These are phyloP conservation scores for Penicillium paxilli DNA, from an alignment of 495 filamentous ascomycete species.

Conservation along the genomic window DNA sequence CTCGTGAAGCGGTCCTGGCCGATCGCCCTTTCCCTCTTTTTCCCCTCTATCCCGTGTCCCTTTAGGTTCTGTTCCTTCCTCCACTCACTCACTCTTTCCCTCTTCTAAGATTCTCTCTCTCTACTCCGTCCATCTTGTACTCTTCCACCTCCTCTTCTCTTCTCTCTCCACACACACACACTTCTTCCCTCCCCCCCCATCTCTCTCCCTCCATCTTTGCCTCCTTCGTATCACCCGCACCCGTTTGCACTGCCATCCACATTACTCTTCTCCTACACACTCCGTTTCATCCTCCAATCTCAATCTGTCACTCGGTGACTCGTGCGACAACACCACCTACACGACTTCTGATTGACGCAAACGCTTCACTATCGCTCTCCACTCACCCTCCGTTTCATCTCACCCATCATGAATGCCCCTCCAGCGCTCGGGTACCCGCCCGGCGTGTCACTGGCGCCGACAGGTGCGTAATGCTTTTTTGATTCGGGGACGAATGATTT, in stretches of 20 bases:
- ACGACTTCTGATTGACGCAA: constrained; percentile 10
- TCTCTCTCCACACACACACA: too few relatives aligned
- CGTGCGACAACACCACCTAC: constrained; percentile 19
- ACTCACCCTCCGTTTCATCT: constrained; percentile 25
- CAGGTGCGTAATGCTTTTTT: constrained; percentile 37
- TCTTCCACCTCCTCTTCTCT: constrained; percentile 4
- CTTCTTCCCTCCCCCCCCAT: too few relatives aligned
- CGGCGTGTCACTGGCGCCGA: constrained; percentile 37
- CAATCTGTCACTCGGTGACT: constrained; percentile 9
- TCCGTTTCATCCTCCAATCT: background rate
- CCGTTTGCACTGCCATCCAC: background rate
- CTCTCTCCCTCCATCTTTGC: too few relatives aligned
- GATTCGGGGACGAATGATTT: background rate
- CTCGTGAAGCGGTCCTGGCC: background rate
- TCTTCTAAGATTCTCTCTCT: background rate
- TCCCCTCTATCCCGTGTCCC: constrained; percentile 13
- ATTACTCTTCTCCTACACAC: background rate
- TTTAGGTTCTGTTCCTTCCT: too few relatives aligned
- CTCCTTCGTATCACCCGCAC: too few relatives aligned
- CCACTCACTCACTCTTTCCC: background rate
- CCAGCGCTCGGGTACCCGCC: constrained; percentile 40
- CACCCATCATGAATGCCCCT: constrained; percentile 43
- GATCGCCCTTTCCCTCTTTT: constrained; percentile 9
- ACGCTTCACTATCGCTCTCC: constrained; percentile 13
- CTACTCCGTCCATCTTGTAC: background rate